Evolutionary conservation across 257 asterid species (phyloP).

Genomic region (Plantago elongata): DNA sequence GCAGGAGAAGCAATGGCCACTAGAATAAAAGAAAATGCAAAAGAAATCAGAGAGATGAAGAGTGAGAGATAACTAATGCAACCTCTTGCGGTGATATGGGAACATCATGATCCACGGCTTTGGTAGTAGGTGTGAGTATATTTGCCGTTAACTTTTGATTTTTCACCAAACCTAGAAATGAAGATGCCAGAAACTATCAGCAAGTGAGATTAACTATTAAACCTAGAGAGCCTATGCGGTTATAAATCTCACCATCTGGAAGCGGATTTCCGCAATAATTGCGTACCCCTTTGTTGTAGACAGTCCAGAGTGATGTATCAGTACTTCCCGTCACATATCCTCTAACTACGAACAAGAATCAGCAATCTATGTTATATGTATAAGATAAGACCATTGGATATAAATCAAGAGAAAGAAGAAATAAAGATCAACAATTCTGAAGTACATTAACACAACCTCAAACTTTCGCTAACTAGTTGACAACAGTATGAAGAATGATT

Average conservation of each 20-base stretch:
- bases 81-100: constrained; percentile 93
- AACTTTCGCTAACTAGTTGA: background rate
- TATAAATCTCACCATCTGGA: constrained; percentile 74
- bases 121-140: constrained; percentile 90
- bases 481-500: background rate
- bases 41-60: background rate
- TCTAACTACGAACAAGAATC: constrained; percentile 47
- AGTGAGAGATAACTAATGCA: constrained; percentile 11
- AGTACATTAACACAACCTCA: background rate
- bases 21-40: no score
- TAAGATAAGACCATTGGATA: no score
- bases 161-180: constrained; percentile 66
- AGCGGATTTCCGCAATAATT: constrained; percentile 88
- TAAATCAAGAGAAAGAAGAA: no score
- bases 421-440: no score
- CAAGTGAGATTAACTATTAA: constrained; percentile 4
- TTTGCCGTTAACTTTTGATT: constrained; percentile 65
- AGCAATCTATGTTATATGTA: background rate
- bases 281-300: constrained; percentile 72
- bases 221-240: background rate
- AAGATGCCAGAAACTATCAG: constrained; percentile 5
- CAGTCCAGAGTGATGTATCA: constrained; percentile 95
- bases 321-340: constrained; percentile 97
- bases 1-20: background rate
- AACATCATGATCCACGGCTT: constrained; percentile 94